Base-by-base conservation (phyloP, 176 grass and related monocot genomes). In the Aegilops bicornis region DNA sequence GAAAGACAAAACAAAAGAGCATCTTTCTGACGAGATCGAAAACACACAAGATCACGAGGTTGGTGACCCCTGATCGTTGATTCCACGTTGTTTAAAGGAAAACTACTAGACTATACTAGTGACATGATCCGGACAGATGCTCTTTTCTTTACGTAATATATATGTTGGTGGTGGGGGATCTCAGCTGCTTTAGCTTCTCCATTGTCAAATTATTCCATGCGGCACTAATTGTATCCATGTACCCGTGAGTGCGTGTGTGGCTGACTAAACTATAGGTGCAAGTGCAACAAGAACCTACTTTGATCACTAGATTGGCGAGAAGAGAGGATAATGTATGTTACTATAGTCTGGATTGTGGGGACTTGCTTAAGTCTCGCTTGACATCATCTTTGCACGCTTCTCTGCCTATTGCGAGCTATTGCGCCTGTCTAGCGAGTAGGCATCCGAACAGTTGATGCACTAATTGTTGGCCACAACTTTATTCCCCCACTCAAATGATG, bases 181-280 rank as follows among this genome's bases (percentile, higher is more conserved):
- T 30, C 19, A 23, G 16, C 19, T 62, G 66, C 60, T 83, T 54
- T 31, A 52, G 43, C 16, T 15, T 74, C n/a, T 54, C 59, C 7
- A 23, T 19, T 61, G 62, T 79, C 76, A 87, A 84, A 84, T 8
- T 91, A 84, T 91, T 87, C 89, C 76, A 2, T 6, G 1, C 8
- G 75, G 85, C 85, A 87, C 85, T 80, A 48, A 61, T 58, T 23
- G 7, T 47, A 23, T 31, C 6, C 10, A 5, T n/a, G 0, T 2
- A 54, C 6, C 48, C 48, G 64, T 52, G 50, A 54, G 50, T 54
- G 50, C 61, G 13, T 47, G 5, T 19, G 64, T 52, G 48, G 2
- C 68, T 67, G 35, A 59, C 23, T 24, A 84, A 84, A 69, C 33
- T 23, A 62, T 27, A 76, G 1, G 22, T 37, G 2, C 15, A 7